Evolutionary conservation across 2,329 filamentous ascomycete species (phyloP).

Genomic region (Diaporthe sp.): DNA sequence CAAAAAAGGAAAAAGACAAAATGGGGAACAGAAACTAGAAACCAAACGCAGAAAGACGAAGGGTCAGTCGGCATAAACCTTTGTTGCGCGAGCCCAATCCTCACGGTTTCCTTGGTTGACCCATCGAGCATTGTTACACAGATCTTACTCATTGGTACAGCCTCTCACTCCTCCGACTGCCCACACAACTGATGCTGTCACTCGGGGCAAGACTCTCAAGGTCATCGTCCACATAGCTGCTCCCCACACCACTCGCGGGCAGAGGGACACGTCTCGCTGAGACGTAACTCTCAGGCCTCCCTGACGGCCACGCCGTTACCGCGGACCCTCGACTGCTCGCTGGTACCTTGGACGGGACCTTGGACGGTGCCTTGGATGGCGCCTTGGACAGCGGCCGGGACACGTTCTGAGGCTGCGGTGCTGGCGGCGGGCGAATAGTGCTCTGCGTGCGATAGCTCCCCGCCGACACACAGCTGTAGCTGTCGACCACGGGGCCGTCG

Average conservation of each 20-base stretch:
- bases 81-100: not conserved
- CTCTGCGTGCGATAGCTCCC: conserved; percentile 55
- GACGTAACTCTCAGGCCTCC: conserved; percentile 45
- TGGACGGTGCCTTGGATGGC: conserved; percentile 44
- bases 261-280: conserved; percentile 55
- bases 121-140: not conserved
- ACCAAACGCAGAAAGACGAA: not conserved
- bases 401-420: conserved; percentile 42
- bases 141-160: conserved; percentile 45
- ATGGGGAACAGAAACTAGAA: not conserved
- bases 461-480: conserved; percentile 61
- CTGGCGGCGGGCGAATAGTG: conserved; percentile 50
- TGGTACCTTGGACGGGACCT: conserved; percentile 37
- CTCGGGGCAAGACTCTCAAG: conserved; percentile 68
- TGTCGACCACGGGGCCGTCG: conserved; percentile 49
- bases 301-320: conserved; percentile 43
- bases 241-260: conserved; percentile 58
- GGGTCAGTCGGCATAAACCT: not conserved
- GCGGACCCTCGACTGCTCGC: conserved; percentile 48
- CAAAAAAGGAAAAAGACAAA: conserved; percentile 11
- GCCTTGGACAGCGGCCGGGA: conserved; percentile 47
- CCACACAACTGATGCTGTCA: conserved; percentile 75
- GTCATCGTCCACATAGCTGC: conserved; percentile 63
- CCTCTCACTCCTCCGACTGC: conserved; percentile 54
- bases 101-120: not conserved